Conservation (phyloP, 2,329 filamentous ascomycete genomes). For the Monilinia laxa region DNA sequence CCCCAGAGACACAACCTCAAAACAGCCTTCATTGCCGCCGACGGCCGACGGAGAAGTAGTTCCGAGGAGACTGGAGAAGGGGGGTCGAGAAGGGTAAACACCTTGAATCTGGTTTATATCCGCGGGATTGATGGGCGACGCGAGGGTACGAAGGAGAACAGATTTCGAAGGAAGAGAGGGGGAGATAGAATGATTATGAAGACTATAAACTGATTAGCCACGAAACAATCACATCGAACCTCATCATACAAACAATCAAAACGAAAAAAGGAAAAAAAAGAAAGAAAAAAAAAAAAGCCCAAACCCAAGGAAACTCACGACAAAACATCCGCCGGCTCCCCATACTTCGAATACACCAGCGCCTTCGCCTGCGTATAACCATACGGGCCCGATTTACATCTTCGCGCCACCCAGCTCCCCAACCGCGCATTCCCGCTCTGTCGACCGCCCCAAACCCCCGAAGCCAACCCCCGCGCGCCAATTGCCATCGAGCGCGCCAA, state of each 20-base stretch:
- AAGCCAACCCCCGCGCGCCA: background rate
- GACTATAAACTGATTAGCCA: constrained; percentile 43
- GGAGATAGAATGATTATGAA: constrained; percentile 75
- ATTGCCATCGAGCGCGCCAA: background rate
- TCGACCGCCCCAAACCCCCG: background rate
- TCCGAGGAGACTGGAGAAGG: constrained; percentile 73
- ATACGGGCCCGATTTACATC: constrained; percentile 58
- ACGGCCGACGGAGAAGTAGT: constrained; percentile 75
- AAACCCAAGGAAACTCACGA: constrained; percentile 46
- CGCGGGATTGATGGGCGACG: constrained; percentile 91
- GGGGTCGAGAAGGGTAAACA: constrained; percentile 84
- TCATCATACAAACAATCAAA: no score
- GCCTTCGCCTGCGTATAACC: constrained; percentile 84
- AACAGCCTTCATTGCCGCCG: constrained; percentile 88
- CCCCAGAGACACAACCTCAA: constrained; percentile 77
- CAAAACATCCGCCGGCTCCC: constrained; percentile 71
- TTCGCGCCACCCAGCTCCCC: constrained; percentile 33
- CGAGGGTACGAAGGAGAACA: constrained; percentile 82
- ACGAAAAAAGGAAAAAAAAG: no score
- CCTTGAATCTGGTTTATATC: constrained; percentile 99
- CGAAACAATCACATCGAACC: background rate
- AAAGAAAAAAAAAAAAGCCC: background rate
- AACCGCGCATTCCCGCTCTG: background rate
- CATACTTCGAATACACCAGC: constrained; percentile 72
- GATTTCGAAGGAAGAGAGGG: constrained; percentile 65